These are phyloP conservation scores for Colletotrichum sp. DNA, from an alignment of 2,329 filamentous ascomycete species.

Conservation along the genomic window DNA sequence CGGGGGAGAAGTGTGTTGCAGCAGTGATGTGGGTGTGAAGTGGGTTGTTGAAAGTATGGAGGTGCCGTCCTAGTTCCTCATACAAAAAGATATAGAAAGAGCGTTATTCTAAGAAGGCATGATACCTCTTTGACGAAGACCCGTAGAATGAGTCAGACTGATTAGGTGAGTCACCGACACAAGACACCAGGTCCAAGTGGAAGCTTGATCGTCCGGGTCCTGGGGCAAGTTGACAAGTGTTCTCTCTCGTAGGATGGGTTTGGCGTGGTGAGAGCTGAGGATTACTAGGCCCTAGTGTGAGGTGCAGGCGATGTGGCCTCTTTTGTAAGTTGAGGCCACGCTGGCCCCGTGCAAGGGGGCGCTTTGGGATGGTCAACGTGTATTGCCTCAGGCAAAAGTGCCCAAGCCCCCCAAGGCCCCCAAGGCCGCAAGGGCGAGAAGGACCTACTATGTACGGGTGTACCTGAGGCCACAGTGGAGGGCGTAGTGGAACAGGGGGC, in stretches of 20 bases:
- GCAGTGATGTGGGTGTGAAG: not conserved
- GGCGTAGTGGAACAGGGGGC: not conserved
- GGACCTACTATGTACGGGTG: not conserved
- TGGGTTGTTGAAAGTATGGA: conserved; percentile 21
- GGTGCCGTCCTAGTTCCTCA: conserved; percentile 44
- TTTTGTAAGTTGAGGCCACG: conserved; percentile 24
- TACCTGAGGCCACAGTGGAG: not conserved
- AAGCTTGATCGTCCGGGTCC: not conserved
- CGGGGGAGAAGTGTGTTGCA: conserved; percentile 7
- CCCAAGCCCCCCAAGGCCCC: not conserved
- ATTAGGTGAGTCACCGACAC: conserved; percentile 13
- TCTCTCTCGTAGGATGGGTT: not conserved
- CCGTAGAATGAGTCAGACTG: conserved; percentile 27
- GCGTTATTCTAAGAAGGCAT: conserved; percentile 24
- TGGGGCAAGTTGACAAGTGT: conserved; percentile 19
- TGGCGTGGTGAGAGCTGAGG: not conserved
- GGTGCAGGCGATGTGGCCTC: conserved; percentile 22
- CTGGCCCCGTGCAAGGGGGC: conserved; percentile 10
- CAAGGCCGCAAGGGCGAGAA: not conserved
- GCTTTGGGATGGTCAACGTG: not conserved
- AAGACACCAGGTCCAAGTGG: not conserved
- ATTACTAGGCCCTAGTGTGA: fast-evolving
- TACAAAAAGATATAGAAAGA: conserved; percentile 30
- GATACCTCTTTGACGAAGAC: conserved; percentile 25
- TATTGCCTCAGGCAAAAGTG: conserved; percentile 6